Percentiles rank a stretch among this genome's conserved stretches.
These are phyloP conservation scores for Sphagnum tenellum DNA, from an alignment of 225 moss, liverwort and hornwort genomes.

Conservation along the genomic window DNA sequence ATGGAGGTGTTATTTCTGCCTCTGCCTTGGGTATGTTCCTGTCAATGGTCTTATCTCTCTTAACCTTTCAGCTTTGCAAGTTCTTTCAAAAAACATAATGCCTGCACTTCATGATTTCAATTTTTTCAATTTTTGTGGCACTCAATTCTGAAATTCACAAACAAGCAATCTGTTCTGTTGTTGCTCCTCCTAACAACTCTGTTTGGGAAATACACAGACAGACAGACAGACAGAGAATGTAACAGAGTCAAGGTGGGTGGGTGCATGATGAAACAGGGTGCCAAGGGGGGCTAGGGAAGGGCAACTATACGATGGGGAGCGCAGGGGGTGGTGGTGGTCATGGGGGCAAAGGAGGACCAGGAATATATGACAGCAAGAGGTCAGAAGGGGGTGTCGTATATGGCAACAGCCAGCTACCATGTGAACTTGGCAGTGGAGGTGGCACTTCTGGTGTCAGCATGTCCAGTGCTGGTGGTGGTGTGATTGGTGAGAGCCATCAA, in stretches of 20 bases:
- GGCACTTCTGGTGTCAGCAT: conserved; percentile 69
- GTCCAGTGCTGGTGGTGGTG: conserved; percentile 75
- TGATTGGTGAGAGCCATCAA: conserved; percentile 18
- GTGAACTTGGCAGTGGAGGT: conserved; percentile 94
- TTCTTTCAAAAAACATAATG: too few relatives aligned
- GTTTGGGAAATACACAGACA: too few relatives aligned
- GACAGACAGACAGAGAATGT: too few relatives aligned
- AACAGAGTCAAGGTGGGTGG: too few relatives aligned
- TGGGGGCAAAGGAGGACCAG: conserved; percentile 80
- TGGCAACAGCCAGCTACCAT: conserved; percentile 61
- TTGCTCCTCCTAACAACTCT: too few relatives aligned
- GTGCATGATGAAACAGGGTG: conserved; percentile 22
- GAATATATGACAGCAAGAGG: conserved; percentile 74
- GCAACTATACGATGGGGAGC: conserved; percentile 46
- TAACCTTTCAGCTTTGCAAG: too few relatives aligned
- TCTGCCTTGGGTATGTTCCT: conserved; percentile 68
- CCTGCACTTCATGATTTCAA: too few relatives aligned
- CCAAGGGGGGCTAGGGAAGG: conserved; percentile 60
- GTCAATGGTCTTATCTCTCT: too few relatives aligned
- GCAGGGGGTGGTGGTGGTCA: conserved; percentile 95
- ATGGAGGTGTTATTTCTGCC: conserved; percentile 64
- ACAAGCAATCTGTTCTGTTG: too few relatives aligned
- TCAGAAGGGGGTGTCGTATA: conserved; percentile 69
- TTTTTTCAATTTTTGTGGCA: too few relatives aligned
- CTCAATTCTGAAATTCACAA: too few relatives aligned